Conservation (phyloP, 768 basidiomycete genomes). For the Xerocomellus chrysenteron region DNA sequence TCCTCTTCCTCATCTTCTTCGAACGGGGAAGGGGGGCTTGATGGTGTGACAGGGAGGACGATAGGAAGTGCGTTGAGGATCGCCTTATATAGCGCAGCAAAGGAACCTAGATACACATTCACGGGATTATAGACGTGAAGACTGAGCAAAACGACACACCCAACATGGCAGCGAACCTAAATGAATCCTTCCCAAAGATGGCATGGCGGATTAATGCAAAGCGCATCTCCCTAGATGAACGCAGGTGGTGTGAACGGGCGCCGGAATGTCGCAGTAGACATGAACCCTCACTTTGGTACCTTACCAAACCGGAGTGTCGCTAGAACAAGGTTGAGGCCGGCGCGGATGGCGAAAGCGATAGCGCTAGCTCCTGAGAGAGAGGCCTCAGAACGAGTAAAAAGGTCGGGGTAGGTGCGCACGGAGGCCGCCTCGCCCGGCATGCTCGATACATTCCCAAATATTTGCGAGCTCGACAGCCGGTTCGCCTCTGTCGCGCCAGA, state of each 20-base stretch:
- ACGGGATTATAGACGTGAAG: neutral
- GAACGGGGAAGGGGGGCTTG: constrained; percentile 25
- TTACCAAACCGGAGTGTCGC: constrained; percentile 70
- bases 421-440: constrained; percentile 68
- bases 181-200: constrained; percentile 78
- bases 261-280: neutral
- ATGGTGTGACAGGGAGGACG: constrained; percentile 48
- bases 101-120: constrained; percentile 50
- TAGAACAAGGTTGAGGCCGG: constrained; percentile 79
- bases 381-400: neutral
- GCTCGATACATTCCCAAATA: constrained; percentile 64
- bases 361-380: constrained; percentile 65
- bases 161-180: constrained; percentile 86
- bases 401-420: constrained; percentile 46
- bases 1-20: constrained; percentile 32
- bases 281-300: constrained; percentile 55
- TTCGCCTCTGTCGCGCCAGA: constrained; percentile 80
- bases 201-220: constrained; percentile 73
- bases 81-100: constrained; percentile 76
- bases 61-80: constrained; percentile 78
- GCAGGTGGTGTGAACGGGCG: neutral
- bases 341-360: constrained; percentile 79
- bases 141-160: constrained; percentile 40
- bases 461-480: constrained; percentile 66
- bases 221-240: constrained; percentile 53